Evolutionary conservation across 1,284 basidiomycete species (phyloP), one percentile per base, ranked within the genome.

Genomic region (Ganoderma leucocontextum): DNA sequence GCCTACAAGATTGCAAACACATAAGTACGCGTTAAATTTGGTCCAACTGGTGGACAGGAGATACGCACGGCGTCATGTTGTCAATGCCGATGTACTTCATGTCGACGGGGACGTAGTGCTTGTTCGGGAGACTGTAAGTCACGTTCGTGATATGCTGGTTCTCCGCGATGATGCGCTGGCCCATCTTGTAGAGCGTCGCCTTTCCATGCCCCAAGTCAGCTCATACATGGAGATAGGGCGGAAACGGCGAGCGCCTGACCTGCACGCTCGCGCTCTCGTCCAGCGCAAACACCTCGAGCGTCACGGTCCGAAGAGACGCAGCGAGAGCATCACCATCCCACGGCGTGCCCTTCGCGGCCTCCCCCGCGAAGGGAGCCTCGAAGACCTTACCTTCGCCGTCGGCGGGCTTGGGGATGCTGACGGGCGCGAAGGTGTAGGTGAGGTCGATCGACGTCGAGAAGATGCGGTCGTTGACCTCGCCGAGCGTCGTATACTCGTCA

Each of bases 231-330:
- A 12, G 10, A 29, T 22, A 52, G 17, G 22, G 17, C 47, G 1
- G 47, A 36, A 41, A 9, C 38, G 9, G n/a, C 35, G 15, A 29
- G 42, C 17, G 9, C 13, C 33, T 22, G 17, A 92, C 93, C 87
- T 97, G 96, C 7, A 99, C 97, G 75, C 91, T 94, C 9, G 95
- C 95, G 76, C 94, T 96, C 77, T 96, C 91, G 75, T 98, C 95
- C 36, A 84, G 82, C 1, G 96, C 95, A 78, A 98, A 99, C 2
- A 91, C 83, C 71, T 95, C 90, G 38, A 98, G 82, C 9, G 95
- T 97, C 22, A 89, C 86, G 55, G 82, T 80, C 67, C 90, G 86
- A 60, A 91, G 92, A 7, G 85, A 84, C 12, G 78, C 78, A 2
- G 87, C 83, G n/a, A 93, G 87, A 3, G 81, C 80, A 13, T 82